phyloP scores from a whole-genome alignment of 75 land plant species.

The Pinus albicaulis region DNA sequence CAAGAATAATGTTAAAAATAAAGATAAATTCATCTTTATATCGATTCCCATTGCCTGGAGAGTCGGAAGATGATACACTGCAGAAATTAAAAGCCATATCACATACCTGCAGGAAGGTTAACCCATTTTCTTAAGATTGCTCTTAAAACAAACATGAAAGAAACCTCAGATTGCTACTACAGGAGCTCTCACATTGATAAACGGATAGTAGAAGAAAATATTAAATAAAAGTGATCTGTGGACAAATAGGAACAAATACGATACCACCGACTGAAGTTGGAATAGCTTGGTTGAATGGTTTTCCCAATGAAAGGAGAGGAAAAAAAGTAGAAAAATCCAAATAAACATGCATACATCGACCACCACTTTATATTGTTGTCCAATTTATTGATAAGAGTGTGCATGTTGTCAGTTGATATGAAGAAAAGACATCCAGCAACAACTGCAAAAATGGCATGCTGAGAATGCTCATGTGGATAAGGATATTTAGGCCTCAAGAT shows the following conservation, averaged over 20 bases:
- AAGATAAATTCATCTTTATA: conserved; percentile 88
- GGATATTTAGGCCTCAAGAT: conserved; percentile 36
- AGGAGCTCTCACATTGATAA: no score
- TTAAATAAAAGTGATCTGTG: no score
- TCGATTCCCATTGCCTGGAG: conserved; percentile 98
- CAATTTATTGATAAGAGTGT: conserved; percentile 35
- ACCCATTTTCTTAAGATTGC: no score
- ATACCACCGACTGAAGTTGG: conserved; percentile 52
- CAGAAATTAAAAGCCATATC: conserved; percentile 84
- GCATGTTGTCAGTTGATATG: conserved; percentile 45
- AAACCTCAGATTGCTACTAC: no score
- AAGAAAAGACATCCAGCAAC: conserved; percentile 33
- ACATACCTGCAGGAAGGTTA: conserved; percentile 65
- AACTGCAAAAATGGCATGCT: conserved; percentile 46
- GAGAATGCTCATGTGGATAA: conserved; percentile 54
- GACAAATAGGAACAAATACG: background rate
- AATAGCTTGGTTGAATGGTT: conserved; percentile 54
- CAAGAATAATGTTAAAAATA: conserved; percentile 83
- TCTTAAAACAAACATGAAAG: no score
- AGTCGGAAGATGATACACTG: conserved; percentile 92
- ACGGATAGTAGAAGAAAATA: no score
- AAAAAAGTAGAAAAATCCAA: conserved; percentile 52
- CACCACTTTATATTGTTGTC: conserved; percentile 56
- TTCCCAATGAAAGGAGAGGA: conserved; percentile 44
- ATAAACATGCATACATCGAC: conserved; percentile 40